Evolutionary conservation across 768 basidiomycete species (phyloP), one percentile per base, ranked within the genome.

Genomic region (Boletus pseudopeckii): DNA sequence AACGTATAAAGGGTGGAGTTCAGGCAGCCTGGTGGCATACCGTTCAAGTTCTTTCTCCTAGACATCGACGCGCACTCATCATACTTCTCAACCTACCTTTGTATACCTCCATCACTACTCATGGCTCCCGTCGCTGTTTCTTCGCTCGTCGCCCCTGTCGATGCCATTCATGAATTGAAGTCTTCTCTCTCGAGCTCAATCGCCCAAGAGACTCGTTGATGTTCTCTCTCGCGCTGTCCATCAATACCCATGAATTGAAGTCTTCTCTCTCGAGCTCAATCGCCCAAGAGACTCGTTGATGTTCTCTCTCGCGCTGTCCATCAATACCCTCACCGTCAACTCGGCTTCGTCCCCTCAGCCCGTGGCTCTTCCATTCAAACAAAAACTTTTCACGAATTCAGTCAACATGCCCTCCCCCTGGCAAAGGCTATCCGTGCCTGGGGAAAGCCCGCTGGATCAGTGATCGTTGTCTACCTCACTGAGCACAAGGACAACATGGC

Each of bases 401-500:
- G 45, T 24, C 54, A 57, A 45, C 13, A 48, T 38, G 61, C 48
- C 7, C 53, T 50, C 45, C 55, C 59, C 34, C 53, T 68, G 2
- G 65, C 64, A n/a, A 58, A 55, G 14, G 67, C 64, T 15, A 45
- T 66, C 33, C 53, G 54, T 32, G 39, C 50, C 3, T 66, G 64
- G 69, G 57, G 52, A 1, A 69, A 61, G 34, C 64, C 69, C 20
- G 7, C 50, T 0, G 68, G 68, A 0, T 67, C 68, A 1, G 28
- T 69, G 17, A 10, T 71, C 3, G 56, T 69, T 8, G 55, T 70
- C 0, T 70, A 70, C 47, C 54, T 70, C 20, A 70, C 68, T 0
- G 70, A 70, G 41, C 68, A 70, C 26, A 65, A 70, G 45, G 70
- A 70, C 39, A 70, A 71, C 36, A 70, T 71, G 68, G 58, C 56